Percentiles rank a stretch among this genome's conserved stretches.
These are phyloP conservation scores for Trametes sanguinea DNA, from an alignment of 768 basidiomycete genomes.

Conservation along the genomic window DNA sequence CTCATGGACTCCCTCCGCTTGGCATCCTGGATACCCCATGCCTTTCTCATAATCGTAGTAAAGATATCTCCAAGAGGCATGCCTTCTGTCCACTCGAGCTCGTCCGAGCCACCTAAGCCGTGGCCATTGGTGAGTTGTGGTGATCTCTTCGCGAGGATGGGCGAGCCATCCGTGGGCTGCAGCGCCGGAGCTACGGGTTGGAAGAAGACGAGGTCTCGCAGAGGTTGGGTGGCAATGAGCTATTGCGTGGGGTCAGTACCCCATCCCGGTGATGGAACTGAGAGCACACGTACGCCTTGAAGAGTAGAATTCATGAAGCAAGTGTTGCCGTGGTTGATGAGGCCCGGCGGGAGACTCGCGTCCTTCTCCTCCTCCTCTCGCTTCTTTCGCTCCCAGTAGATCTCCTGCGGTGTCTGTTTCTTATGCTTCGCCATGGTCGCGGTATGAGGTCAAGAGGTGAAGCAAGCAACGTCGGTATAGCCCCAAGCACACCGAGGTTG, in stretches of 20 bases:
- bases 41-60: constrained; percentile 55
- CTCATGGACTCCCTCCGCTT: constrained; percentile 56
- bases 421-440: constrained; percentile 32
- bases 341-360: constrained; percentile 69
- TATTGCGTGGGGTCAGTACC: constrained; percentile 31
- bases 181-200: constrained; percentile 46
- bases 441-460: neutral
- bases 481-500: constrained; percentile 1
- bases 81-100: constrained; percentile 53
- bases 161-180: constrained; percentile 44
- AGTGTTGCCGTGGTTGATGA: constrained; percentile 83
- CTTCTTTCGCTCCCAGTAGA: constrained; percentile 56
- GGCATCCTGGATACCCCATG: constrained; percentile 63
- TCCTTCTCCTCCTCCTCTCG: constrained; percentile 63
- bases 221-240: constrained; percentile 67
- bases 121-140: constrained; percentile 73
- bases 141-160: constrained; percentile 44
- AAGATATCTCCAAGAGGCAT: constrained; percentile 78
- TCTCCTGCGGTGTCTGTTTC: constrained; percentile 62
- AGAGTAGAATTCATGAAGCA: constrained; percentile 97
- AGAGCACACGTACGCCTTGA: constrained; percentile 65
- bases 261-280: constrained; percentile 17
- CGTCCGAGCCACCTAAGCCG: constrained; percentile 49
- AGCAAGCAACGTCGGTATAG: neutral
- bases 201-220: constrained; percentile 61